phyloP scores from a whole-genome alignment of 768 basidiomycete species.

The Boletus patriciae region DNA sequence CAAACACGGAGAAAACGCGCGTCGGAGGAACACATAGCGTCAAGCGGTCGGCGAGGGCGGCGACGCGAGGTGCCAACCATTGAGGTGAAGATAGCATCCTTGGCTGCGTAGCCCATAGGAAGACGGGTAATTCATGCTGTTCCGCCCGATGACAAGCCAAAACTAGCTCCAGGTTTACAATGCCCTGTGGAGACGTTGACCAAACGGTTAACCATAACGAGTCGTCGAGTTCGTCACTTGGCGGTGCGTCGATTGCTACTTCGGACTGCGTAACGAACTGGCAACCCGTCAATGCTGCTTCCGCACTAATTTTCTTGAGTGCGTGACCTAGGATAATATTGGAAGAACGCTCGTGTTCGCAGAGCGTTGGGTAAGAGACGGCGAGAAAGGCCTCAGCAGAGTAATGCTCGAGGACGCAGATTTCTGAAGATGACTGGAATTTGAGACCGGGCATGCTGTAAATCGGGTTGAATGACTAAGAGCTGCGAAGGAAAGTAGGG shows the following conservation, averaged over 20 bases:
- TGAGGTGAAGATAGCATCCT: slow-evolving; percentile 24
- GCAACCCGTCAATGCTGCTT: slow-evolving; percentile 38
- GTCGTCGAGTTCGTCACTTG: slow-evolving; percentile 22
- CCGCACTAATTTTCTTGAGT: slow-evolving; percentile 40
- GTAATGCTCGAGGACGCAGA: slow-evolving; percentile 40
- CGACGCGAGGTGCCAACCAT: slow-evolving; percentile 37
- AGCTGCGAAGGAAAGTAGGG: background rate
- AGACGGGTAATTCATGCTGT: slow-evolving; percentile 51
- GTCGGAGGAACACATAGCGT: slow-evolving; percentile 37
- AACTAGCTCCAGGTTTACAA: slow-evolving; percentile 41
- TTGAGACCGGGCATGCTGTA: slow-evolving; percentile 33
- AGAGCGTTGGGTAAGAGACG: slow-evolving; percentile 42
- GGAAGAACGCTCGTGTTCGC: slow-evolving; percentile 45
- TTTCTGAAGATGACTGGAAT: slow-evolving; percentile 16
- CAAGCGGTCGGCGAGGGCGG: slow-evolving; percentile 40
- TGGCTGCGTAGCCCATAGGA: slow-evolving; percentile 45
- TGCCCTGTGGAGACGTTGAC: slow-evolving; percentile 35
- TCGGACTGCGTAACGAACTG: slow-evolving; percentile 38
- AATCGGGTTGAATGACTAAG: background rate
- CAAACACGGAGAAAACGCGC: slow-evolving; percentile 55
- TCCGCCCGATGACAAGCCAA: slow-evolving; percentile 48
- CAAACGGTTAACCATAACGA: slow-evolving; percentile 54
- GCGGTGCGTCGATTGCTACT: slow-evolving; percentile 26
- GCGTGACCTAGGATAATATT: slow-evolving; percentile 57
- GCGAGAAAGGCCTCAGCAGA: slow-evolving; percentile 43